phyloP scores from a whole-genome alignment of 768 basidiomycete genomes.

The Tricholoma furcatifolium region DNA sequence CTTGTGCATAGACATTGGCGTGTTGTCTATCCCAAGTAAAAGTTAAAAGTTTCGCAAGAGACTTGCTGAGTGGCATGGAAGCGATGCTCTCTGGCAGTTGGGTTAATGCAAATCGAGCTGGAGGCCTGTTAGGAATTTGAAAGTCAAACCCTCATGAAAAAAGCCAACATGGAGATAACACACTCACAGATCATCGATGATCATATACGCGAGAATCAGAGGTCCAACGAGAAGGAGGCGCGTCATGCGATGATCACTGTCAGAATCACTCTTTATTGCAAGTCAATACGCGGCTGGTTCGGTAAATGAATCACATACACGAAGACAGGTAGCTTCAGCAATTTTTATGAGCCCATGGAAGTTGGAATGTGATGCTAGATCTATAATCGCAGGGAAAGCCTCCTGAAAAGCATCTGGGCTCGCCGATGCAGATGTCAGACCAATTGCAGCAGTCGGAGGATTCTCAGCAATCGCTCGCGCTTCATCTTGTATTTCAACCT shows the following conservation, averaged over 20 bases:
- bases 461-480: conserved; percentile 26
- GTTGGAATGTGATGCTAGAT: conserved; percentile 43
- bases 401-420: conserved; percentile 41
- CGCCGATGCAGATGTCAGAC: conserved; percentile 14
- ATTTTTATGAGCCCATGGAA: conserved; percentile 40
- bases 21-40: conserved; percentile 57
- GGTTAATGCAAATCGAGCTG: conserved; percentile 56
- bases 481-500: conserved; percentile 55
- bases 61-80: conserved; percentile 42
- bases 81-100: conserved; percentile 52
- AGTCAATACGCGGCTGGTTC: neutral
- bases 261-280: conserved; percentile 26
- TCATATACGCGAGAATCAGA: conserved; percentile 64
- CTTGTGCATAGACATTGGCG: conserved; percentile 50
- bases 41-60: conserved; percentile 45
- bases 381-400: conserved; percentile 42
- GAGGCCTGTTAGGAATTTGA: conserved; percentile 41
- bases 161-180: neutral
- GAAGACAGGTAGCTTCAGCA: conserved; percentile 55
- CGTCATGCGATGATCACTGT: conserved; percentile 36
- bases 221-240: conserved; percentile 57
- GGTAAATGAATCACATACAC: conserved; percentile 34
- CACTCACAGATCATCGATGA: conserved; percentile 60
- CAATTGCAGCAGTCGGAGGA: conserved; percentile 12
- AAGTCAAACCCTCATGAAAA: neutral